Conservation (phyloP, 23 red algal genomes). For the Cyanidium caldarium region DNA sequence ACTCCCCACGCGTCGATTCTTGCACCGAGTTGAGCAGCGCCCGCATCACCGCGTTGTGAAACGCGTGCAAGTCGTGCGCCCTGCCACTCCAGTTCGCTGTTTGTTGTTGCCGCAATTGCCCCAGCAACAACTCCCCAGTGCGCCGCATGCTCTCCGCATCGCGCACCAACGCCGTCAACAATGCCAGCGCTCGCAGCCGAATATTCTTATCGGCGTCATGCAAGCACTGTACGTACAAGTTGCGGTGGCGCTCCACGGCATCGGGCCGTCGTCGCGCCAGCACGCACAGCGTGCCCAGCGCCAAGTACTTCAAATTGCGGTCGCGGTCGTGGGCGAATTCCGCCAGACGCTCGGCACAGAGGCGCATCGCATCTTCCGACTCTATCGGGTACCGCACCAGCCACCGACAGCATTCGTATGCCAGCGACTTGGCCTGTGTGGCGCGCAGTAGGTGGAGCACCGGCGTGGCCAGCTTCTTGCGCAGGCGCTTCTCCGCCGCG, state of each 20-base stretch:
- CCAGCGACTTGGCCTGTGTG: slow-evolving; percentile 73
- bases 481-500: slow-evolving; percentile 51
- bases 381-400: slow-evolving; percentile 16
- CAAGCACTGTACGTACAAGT: slow-evolving; percentile 65
- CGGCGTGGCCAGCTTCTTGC: slow-evolving; percentile 63
- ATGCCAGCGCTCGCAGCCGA: slow-evolving; percentile 60
- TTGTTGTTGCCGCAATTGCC: too few species aligned
- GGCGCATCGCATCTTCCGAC: slow-evolving; percentile 22
- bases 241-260: slow-evolving; percentile 33
- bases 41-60: too few species aligned
- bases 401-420: slow-evolving; percentile 80
- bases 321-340: slow-evolving; percentile 68
- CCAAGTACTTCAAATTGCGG: slow-evolving; percentile 93
- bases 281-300: slow-evolving; percentile 40
- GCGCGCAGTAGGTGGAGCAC: slow-evolving; percentile 46
- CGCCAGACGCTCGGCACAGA: slow-evolving; percentile 37
- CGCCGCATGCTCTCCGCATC: not conserved
- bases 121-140: too few species aligned
- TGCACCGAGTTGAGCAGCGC: too few species aligned
- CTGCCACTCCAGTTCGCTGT: too few species aligned
- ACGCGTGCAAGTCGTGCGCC: too few species aligned
- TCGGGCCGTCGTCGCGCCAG: slow-evolving; percentile 31
- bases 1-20: too few species aligned
- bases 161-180: slow-evolving; percentile 34
- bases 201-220: slow-evolving; percentile 74